A percentile compares a stretch with the other conserved stretches of the same genome.
phyloP scores from a whole-genome alignment of 257 asterid species.

The Rehmannia glutinosa region DNA sequence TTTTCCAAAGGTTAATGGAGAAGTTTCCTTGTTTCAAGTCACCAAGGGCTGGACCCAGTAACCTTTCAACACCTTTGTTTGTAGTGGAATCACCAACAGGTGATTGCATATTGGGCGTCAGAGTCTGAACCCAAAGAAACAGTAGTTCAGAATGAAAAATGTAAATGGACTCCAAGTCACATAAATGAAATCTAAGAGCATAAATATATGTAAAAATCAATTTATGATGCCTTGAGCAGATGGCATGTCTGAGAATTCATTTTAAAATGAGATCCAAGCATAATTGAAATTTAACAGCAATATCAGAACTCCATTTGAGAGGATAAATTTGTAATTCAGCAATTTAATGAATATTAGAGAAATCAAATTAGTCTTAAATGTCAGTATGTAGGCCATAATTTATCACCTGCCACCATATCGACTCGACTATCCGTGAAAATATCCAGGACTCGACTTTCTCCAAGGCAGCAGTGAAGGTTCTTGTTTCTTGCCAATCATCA shows the following conservation, averaged over 20 bases:
- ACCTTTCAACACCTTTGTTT: slow-evolving; percentile 39
- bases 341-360: background rate
- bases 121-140: slow-evolving; percentile 47
- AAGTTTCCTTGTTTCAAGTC: slow-evolving; percentile 79
- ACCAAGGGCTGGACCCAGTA: slow-evolving; percentile 67
- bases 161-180: background rate
- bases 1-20: slow-evolving; percentile 72
- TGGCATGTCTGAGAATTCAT: background rate
- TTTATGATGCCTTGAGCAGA: background rate
- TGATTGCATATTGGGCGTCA: slow-evolving; percentile 93
- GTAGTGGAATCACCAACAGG: slow-evolving; percentile 37
- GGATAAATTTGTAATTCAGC: background rate
- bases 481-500: slow-evolving; percentile 96
- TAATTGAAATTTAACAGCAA: background rate
- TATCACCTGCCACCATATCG: slow-evolving; percentile 99
- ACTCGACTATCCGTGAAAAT: slow-evolving; percentile 86
- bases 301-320: background rate
- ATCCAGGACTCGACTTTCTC: slow-evolving; percentile 94
- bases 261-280: background rate
- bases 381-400: background rate
- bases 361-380: background rate
- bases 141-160: slow-evolving; percentile 3
- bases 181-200: slow-evolving; percentile 5
- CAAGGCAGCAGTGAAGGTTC: slow-evolving; percentile 73
- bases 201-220: background rate